These are phyloP conservation scores for Dendrocalamus sinicus DNA, from an alignment of 176 grass and related monocot species.

Conservation along the genomic window DNA sequence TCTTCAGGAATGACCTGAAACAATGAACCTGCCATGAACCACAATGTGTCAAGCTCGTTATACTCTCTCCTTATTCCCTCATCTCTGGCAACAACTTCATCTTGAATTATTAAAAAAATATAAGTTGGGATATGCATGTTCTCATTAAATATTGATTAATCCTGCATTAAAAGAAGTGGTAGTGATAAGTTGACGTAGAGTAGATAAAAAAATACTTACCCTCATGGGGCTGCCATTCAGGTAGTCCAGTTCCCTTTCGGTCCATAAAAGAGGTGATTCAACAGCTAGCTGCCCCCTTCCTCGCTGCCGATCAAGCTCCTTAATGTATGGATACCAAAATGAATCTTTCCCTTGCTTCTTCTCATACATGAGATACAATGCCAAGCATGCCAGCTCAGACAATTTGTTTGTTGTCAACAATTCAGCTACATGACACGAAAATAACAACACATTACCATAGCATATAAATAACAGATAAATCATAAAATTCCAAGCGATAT, in stretches of 20 bases:
- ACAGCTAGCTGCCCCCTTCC: conserved; percentile 95
- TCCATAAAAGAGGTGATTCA: conserved; percentile 95
- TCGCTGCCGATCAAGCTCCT: conserved; percentile 89
- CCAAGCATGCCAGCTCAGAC: too few species aligned
- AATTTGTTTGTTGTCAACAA: too few species aligned
- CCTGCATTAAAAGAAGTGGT: neutral
- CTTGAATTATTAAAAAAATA: conserved; percentile 49
- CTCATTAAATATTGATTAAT: conserved; percentile 30
- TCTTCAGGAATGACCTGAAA: conserved; percentile 82
- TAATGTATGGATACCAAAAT: too few species aligned
- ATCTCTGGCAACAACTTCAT: conserved; percentile 84
- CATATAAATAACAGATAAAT: too few species aligned
- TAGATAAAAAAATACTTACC: conserved; percentile 51
- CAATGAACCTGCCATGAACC: conserved; percentile 99
- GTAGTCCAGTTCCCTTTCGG: conserved; percentile 80
- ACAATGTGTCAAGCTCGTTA: conserved; percentile 92
- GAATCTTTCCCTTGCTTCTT: too few species aligned
- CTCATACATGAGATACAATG: too few species aligned
- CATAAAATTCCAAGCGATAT: too few species aligned
- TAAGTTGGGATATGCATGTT: conserved; percentile 24
- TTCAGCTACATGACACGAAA: too few species aligned
- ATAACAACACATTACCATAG: too few species aligned
- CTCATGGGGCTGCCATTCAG: conserved; percentile 86
- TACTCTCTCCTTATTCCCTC: conserved; percentile 96
- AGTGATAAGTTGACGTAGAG: conserved; percentile 26